These are phyloP conservation scores for Fusarium incarnatum DNA, from an alignment of 2,329 filamentous ascomycete species.

Conservation along the genomic window DNA sequence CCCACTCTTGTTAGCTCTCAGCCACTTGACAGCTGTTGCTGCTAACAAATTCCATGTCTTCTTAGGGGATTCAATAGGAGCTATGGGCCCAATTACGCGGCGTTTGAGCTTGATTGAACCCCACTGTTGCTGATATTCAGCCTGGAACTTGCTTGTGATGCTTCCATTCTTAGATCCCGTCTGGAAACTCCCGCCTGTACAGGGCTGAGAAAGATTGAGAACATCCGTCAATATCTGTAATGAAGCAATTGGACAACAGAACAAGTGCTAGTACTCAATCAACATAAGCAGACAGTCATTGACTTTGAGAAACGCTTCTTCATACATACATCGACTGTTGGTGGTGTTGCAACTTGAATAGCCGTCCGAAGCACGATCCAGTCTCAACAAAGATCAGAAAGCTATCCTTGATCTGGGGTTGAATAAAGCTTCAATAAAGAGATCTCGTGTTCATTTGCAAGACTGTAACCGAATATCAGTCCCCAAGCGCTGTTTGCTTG, in stretches of 20 bases:
- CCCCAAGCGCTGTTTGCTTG: not conserved
- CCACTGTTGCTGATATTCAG: constrained; percentile 1
- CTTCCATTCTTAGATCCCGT: not conserved
- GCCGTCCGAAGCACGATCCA: not conserved
- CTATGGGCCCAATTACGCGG: constrained; percentile 14
- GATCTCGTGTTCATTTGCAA: not conserved
- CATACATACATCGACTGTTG: not conserved
- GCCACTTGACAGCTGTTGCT: constrained; percentile 39
- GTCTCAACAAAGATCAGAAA: not conserved
- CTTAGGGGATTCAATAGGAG: constrained; percentile 2
- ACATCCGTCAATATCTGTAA: not conserved
- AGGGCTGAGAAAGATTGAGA: constrained; percentile 3
- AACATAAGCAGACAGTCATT: too few species aligned
- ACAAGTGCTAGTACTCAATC: not conserved
- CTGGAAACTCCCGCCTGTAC: not conserved
- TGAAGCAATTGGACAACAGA: not conserved
- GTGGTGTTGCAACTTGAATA: not conserved
- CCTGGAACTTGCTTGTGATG: not conserved
- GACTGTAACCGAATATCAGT: not conserved
- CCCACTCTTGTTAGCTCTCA: constrained; percentile 36
- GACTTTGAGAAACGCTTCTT: not conserved
- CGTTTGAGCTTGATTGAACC: constrained; percentile 11
- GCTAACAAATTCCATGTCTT: constrained; percentile 30
- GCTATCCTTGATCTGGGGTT: constrained; percentile 14
- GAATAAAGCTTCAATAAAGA: constrained; percentile 19